Percentiles rank a stretch among this genome's conserved stretches.
phyloP scores from a whole-genome alignment of 352 stramenopile genomes.

The Globisporangium emineosum region DNA sequence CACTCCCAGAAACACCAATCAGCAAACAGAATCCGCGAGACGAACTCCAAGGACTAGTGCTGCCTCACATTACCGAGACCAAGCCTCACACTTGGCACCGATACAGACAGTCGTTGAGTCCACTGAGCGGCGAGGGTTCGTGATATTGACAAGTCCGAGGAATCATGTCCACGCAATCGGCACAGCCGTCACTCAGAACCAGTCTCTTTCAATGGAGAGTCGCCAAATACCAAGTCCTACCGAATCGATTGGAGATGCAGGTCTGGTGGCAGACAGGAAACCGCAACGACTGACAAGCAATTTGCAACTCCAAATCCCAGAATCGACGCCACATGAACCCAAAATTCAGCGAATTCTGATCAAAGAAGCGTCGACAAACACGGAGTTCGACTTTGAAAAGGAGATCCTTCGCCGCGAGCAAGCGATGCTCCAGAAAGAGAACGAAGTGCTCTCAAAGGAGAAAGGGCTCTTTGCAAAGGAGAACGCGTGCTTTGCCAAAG shows the following conservation, averaged over 20 bases:
- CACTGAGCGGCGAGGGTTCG: not conserved
- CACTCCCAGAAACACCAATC: not conserved
- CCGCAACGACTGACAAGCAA: not conserved
- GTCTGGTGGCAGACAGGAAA: not conserved
- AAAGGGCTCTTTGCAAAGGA: slow-evolving; percentile 32
- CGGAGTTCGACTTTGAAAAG: slow-evolving; percentile 49
- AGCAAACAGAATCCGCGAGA: not conserved
- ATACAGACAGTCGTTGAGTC: slow-evolving; percentile 5
- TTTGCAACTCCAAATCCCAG: not conserved
- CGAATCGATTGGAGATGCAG: not conserved
- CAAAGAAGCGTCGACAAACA: slow-evolving; percentile 61
- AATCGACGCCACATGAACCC: not conserved
- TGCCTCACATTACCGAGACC: not conserved
- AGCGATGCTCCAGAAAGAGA: slow-evolving; percentile 28
- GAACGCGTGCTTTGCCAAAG: slow-evolving; percentile 29
- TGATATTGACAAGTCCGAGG: not conserved
- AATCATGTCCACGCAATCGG: not conserved
- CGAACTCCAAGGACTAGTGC: not conserved
- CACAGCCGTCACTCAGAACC: not conserved
- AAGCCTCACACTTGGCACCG: not conserved
- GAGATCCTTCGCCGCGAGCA: slow-evolving; percentile 43
- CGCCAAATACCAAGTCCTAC: not conserved
- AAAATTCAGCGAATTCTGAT: slow-evolving; percentile 25
- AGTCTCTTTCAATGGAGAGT: not conserved
- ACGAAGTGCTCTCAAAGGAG: slow-evolving; percentile 32